Evolutionary conservation across 2,329 filamentous ascomycete species (phyloP).

Genomic region (Cordyceps militaris): DNA sequence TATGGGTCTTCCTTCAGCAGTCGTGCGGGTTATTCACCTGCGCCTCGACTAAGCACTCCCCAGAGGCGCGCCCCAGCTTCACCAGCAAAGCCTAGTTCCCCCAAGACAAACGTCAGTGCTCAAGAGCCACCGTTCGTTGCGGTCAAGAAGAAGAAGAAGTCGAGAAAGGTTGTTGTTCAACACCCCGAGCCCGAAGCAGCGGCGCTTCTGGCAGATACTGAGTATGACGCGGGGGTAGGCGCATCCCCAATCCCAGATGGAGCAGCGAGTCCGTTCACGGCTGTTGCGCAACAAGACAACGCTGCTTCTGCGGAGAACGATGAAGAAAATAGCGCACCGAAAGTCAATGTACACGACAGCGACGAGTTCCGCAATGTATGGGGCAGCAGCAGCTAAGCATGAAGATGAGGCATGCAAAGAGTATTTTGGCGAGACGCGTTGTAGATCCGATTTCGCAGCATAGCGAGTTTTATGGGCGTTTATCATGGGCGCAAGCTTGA

Average conservation of each 20-base stretch:
- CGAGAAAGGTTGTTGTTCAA: slow-evolving; percentile 27
- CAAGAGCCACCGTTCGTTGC: slow-evolving; percentile 23
- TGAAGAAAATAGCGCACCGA: slow-evolving; percentile 14
- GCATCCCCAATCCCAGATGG: slow-evolving; percentile 17
- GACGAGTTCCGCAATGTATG: slow-evolving; percentile 44
- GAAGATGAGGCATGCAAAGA: neutral
- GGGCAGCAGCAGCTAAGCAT: slow-evolving; percentile 19
- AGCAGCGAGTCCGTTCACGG: slow-evolving; percentile 16
- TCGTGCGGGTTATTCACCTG: slow-evolving; percentile 23
- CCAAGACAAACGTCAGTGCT: slow-evolving; percentile 21
- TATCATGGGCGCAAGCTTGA: neutral
- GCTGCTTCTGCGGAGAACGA: slow-evolving; percentile 12
- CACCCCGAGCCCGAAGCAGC: slow-evolving; percentile 27
- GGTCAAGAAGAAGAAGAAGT: slow-evolving; percentile 35
- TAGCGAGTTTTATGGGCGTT: slow-evolving; percentile 22
- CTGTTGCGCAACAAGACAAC: neutral
- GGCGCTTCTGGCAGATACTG: slow-evolving; percentile 20
- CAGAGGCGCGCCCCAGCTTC: slow-evolving; percentile 14
- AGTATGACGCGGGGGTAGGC: slow-evolving; percentile 11
- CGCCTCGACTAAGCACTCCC: slow-evolving; percentile 12
- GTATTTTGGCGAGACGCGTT: neutral
- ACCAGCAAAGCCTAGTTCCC: slow-evolving; percentile 12
- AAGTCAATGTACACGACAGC: slow-evolving; percentile 28
- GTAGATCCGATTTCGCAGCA: slow-evolving; percentile 13
- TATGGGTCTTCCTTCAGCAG: slow-evolving; percentile 37